Percentiles rank a stretch among this genome's conserved stretches.
phyloP scores from a whole-genome alignment of 208 protist species.

The Leishmania tarentolae region DNA sequence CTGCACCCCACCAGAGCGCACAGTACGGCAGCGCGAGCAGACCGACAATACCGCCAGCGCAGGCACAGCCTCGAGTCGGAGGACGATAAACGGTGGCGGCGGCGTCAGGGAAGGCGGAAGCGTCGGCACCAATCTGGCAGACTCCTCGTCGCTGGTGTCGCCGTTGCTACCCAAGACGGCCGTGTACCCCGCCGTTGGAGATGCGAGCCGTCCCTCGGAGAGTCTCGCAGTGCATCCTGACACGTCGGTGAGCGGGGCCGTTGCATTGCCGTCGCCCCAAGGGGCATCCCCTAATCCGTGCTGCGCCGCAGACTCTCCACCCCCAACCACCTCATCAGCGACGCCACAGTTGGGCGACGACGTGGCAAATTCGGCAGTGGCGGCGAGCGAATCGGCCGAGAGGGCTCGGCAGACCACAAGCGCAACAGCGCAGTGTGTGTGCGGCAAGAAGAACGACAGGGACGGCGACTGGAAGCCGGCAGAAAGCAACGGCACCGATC shows the following conservation, averaged over 20 bases:
- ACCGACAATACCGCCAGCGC: not conserved
- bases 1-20: conserved; percentile 43
- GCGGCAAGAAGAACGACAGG: not conserved
- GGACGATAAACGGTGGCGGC: not conserved
- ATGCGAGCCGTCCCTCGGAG: not conserved
- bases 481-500: not conserved
- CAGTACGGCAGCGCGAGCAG: conserved; percentile 27
- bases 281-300: too few relatives aligned
- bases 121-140: not conserved
- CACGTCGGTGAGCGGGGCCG: not conserved
- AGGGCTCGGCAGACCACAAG: not conserved
- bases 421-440: not conserved
- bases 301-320: not conserved
- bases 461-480: too few relatives aligned
- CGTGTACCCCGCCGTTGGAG: not conserved
- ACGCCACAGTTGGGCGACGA: not conserved
- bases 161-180: not conserved
- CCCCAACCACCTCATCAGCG: not conserved
- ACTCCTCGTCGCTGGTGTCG: not conserved
- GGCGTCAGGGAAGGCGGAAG: not conserved
- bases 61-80: conserved; percentile 1
- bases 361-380: not conserved
- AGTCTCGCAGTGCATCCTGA: not conserved
- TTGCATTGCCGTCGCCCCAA: not conserved
- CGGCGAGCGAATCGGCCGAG: not conserved